phyloP scores from a whole-genome alignment of 2,329 filamentous ascomycete species.

The Diaporthe citri region DNA sequence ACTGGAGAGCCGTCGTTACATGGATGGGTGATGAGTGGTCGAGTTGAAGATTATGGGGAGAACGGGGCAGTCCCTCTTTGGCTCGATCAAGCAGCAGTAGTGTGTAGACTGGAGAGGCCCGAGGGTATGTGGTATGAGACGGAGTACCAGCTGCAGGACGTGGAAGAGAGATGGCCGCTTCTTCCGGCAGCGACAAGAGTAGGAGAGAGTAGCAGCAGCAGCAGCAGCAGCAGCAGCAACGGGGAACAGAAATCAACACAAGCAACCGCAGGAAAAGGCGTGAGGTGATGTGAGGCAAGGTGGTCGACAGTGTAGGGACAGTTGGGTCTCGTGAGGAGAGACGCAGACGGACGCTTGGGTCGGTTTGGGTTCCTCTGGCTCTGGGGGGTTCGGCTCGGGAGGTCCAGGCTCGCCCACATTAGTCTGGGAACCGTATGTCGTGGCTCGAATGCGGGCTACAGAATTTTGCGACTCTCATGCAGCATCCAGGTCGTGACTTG shows the following conservation, averaged over 20 bases:
- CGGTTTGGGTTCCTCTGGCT: conserved; percentile 18
- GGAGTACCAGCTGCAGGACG: conserved; percentile 15
- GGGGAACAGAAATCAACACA: not conserved
- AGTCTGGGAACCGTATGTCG: conserved; percentile 52
- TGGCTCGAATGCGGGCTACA: conserved; percentile 56
- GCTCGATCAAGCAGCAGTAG: conserved; percentile 18
- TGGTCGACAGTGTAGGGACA: not conserved
- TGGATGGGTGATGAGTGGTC: conserved; percentile 33
- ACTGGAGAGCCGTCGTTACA: conserved; percentile 15
- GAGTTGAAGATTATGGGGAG: conserved; percentile 23
- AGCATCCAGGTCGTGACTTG: conserved; percentile 40
- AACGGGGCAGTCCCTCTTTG: conserved; percentile 26
- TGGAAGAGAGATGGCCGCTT: conserved; percentile 1
- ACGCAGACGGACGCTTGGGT: conserved; percentile 26
- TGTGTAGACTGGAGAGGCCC: conserved; percentile 1
- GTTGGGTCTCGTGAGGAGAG: conserved; percentile 35
- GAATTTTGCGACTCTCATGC: conserved; percentile 41
- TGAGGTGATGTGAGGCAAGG: conserved; percentile 21
- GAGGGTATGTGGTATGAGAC: not conserved
- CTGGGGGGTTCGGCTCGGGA: conserved; percentile 34
- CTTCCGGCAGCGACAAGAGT: not conserved
- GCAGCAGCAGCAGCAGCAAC: conserved; percentile 9
- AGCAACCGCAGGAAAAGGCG: conserved; percentile 25
- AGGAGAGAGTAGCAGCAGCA: not conserved
- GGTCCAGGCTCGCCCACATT: conserved; percentile 50